phyloP scores from a whole-genome alignment of 2,329 filamentous ascomycete genomes.

The Aspergillus piperis region DNA sequence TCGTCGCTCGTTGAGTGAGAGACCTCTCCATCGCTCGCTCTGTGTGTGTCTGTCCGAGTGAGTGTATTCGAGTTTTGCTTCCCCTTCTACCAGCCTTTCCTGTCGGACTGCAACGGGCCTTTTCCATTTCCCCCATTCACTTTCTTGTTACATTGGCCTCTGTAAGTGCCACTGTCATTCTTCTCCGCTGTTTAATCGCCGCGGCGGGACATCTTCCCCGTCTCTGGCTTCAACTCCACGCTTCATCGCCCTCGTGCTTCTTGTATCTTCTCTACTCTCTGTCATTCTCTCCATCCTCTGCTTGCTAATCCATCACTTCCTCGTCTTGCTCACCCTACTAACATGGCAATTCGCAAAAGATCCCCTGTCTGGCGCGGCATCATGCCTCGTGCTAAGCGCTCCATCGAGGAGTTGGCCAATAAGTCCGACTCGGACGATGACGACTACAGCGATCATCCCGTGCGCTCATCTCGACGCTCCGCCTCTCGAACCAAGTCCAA shows the following conservation, averaged over 20 bases:
- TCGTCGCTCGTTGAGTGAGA: conserved; percentile 11
- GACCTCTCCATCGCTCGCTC: background rate
- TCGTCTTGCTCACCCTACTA: background rate
- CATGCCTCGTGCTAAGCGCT: conserved; percentile 44
- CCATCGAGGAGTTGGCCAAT: conserved; percentile 45
- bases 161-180: background rate
- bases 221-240: background rate
- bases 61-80: too few relatives aligned
- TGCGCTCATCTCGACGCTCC: conserved; percentile 31
- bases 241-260: background rate
- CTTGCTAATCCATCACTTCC: background rate
- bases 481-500: conserved; percentile 33
- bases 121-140: background rate
- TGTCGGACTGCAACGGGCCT: conserved; percentile 6
- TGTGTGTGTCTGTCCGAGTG: too few relatives aligned
- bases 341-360: conserved; percentile 5
- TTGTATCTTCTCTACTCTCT: background rate
- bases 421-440: conserved; percentile 49
- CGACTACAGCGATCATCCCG: conserved; percentile 45
- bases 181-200: background rate
- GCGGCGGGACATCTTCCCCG: background rate
- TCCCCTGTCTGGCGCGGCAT: conserved; percentile 14
- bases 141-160: background rate
- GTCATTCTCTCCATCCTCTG: background rate
- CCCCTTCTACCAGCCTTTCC: background rate